Evolutionary conservation across 1,284 basidiomycete species (phyloP).

Genomic region (Tremellales sp.): DNA sequence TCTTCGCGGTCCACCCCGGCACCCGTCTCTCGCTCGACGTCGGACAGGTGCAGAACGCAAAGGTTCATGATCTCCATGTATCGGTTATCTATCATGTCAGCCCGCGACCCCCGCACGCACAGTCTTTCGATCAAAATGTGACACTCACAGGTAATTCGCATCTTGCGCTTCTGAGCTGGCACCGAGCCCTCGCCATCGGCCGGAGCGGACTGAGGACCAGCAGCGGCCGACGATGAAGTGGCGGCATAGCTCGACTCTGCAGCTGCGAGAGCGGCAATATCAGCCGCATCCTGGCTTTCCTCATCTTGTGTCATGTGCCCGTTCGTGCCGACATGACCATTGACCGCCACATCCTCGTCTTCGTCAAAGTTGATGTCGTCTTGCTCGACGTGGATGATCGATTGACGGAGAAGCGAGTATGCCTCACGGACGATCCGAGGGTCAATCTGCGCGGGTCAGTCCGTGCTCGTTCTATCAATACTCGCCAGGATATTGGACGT

Average conservation of each 20-base stretch:
- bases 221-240: constrained; percentile 47
- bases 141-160: constrained; percentile 69
- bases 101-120: neutral
- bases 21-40: constrained; percentile 70
- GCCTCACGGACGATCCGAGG: constrained; percentile 94
- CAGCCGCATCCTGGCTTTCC: constrained; percentile 57
- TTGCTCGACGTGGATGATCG: constrained; percentile 99
- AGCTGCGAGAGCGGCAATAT: constrained; percentile 52
- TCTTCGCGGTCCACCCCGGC: constrained; percentile 81
- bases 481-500: constrained; percentile 16
- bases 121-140: neutral
- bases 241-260: constrained; percentile 40
- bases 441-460: constrained; percentile 61
- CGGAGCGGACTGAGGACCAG: constrained; percentile 43
- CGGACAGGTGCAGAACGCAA: constrained; percentile 69
- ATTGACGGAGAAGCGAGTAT: constrained; percentile 86
- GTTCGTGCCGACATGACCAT: constrained; percentile 39
- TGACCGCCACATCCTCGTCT: constrained; percentile 64
- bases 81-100: constrained; percentile 62
- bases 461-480: neutral
- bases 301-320: constrained; percentile 21
- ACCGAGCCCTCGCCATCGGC: constrained; percentile 25
- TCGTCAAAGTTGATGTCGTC: constrained; percentile 98
- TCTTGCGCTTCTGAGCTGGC: constrained; percentile 61
- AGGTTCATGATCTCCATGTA: constrained; percentile 88